Base-by-base conservation (phyloP, 2,329 filamentous ascomycete genomes). In the Curvularia sp. region DNA sequence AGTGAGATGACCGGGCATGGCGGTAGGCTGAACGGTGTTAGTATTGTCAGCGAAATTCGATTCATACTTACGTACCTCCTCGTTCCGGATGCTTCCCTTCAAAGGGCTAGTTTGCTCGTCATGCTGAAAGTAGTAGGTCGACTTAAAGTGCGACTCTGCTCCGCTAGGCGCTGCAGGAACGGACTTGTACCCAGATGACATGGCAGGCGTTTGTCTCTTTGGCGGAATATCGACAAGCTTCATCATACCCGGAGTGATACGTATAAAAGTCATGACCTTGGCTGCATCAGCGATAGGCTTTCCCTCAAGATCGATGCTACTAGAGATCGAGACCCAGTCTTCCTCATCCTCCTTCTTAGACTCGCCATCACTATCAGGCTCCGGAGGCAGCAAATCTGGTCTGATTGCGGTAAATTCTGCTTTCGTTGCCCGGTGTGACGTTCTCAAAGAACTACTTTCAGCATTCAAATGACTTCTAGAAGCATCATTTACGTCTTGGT, bases 201-300 rank as follows among this genome's bases (percentile, higher is more conserved):
- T 23, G 1, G 25, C 39, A 39, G 48, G 27, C 19, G 52, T 59
- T 30, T 60, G 59, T 53, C 57, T 66, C 23, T 38, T 61, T 1
- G 68, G 48, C 5, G 60, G 56, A 28, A 70, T 66, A 15, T 71
- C 60, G 5, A 73, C 58, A 19, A 68, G 45, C 55, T 66, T 71
- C 39, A 68, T 64, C 54, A 58, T 60, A 6, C 65, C 66, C 1
- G 66, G 56, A 3, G 55, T 59, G 8, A 69, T 32, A 13, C 52
- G 50, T 5, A 50, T 67, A 39, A 63, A 54, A 0, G 57, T 49
- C 45, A 65, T 57, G 13, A 51, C 12, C 18, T 59, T 55, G 13
- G 64, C 69, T 19, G 51, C 49, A 15, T 64, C 58, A 5, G 67
- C 49, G 1, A 58, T 63, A 25, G 66, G 64, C 46, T 72, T 64